These are phyloP conservation scores for Agaricales sp. DNA, from an alignment of 1,284 basidiomycete species.

Conservation along the genomic window DNA sequence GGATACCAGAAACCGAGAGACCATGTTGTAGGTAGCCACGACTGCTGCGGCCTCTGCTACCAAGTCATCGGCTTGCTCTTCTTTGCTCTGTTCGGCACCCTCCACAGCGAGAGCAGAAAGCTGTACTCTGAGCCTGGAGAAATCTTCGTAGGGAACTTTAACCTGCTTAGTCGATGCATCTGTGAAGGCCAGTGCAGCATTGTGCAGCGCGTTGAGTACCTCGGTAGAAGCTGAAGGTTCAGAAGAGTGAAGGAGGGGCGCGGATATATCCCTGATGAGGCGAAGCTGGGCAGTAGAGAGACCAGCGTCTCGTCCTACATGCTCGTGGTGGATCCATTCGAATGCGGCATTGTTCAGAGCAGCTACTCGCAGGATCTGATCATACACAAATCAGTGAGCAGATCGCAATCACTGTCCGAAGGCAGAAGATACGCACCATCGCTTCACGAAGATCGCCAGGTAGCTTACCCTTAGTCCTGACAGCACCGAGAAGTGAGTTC, in stretches of 20 bases:
- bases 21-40: constrained; percentile 44
- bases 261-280: constrained; percentile 30
- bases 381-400: constrained; percentile 1
- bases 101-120: constrained; percentile 14
- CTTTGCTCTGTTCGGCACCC: constrained; percentile 11
- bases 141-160: constrained; percentile 25
- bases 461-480: constrained; percentile 35
- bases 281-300: constrained; percentile 36
- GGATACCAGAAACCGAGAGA: constrained; percentile 42
- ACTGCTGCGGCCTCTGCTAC: constrained; percentile 39
- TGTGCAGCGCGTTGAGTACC: constrained; percentile 29
- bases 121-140: constrained; percentile 19
- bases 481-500: constrained; percentile 36
- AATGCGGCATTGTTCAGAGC: constrained; percentile 40
- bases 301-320: constrained; percentile 31
- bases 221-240: constrained; percentile 16
- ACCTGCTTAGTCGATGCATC: constrained; percentile 35
- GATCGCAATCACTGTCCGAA: background rate
- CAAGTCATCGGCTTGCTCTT: constrained; percentile 24
- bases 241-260: constrained; percentile 16
- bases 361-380: constrained; percentile 41
- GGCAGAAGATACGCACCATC: constrained; percentile 25
- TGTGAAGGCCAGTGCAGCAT: constrained; percentile 34
- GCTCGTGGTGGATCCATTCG: constrained; percentile 50
- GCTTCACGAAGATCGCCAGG: constrained; percentile 39